These are phyloP conservation scores for Magnaporthales sp. DNA, from an alignment of 2,329 filamentous ascomycete genomes.

Conservation along the genomic window DNA sequence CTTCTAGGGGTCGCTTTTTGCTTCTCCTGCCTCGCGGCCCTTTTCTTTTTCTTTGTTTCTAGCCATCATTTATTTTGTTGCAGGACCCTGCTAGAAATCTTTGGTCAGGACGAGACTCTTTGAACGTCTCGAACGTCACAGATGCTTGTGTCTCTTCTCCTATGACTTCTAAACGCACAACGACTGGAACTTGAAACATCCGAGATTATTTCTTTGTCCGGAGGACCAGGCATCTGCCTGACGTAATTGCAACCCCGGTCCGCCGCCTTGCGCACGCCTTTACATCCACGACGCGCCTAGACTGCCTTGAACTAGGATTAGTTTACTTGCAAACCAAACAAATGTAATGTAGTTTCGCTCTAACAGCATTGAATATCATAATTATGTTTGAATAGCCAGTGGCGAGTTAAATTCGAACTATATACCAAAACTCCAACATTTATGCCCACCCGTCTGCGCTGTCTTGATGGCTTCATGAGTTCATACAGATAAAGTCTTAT, in stretches of 20 bases:
- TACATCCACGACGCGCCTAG: background rate
- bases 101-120: background rate
- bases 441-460: constrained; percentile 1
- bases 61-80: background rate
- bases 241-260: background rate
- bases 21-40: background rate
- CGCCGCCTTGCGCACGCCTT: too few relatives aligned
- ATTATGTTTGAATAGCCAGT: background rate
- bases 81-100: background rate
- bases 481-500: constrained; percentile 2
- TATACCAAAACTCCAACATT: constrained; percentile 3
- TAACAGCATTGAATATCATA: too few relatives aligned
- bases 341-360: background rate
- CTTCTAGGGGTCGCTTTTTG: background rate
- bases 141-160: background rate
- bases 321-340: background rate
- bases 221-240: background rate
- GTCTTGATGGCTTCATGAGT: constrained; percentile 3
- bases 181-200: background rate
- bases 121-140: background rate
- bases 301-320: background rate
- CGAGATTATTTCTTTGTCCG: background rate
- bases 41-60: background rate
- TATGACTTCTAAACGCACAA: background rate
- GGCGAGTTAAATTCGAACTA: background rate